These are phyloP conservation scores for Fusarium sp. DNA, from an alignment of 2,329 filamentous ascomycete genomes.

Conservation along the genomic window DNA sequence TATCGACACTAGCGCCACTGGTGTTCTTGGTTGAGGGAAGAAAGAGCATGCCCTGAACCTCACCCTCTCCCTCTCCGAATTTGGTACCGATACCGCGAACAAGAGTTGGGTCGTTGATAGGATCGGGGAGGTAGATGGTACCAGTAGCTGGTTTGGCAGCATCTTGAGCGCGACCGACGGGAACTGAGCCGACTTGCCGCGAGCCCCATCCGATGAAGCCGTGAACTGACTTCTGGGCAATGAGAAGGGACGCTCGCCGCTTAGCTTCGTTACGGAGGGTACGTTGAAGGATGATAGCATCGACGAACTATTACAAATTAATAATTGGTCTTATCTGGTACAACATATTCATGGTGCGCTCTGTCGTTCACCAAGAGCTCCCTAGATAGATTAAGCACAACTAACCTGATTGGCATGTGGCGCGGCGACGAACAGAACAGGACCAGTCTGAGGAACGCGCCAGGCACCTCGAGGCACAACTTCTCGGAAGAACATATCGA, in stretches of 20 bases:
- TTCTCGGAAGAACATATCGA: constrained; percentile 98
- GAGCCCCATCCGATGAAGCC: constrained; percentile 92
- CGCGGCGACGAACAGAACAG: constrained; percentile 94
- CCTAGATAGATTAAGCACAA: constrained; percentile 10
- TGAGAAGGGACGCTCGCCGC: constrained; percentile 90
- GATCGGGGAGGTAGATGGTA: constrained; percentile 88
- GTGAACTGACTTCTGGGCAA: constrained; percentile 94
- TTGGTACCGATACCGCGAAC: constrained; percentile 83
- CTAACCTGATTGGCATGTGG: constrained; percentile 94
- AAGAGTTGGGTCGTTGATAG: constrained; percentile 83
- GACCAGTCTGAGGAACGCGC: constrained; percentile 89
- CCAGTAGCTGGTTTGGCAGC: constrained; percentile 83
- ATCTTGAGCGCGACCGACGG: constrained; percentile 94
- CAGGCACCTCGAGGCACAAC: constrained; percentile 95
- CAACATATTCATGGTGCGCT: background rate
- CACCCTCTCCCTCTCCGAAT: constrained; percentile 78
- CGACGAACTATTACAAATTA: constrained; percentile 79
- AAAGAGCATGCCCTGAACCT: constrained; percentile 85
- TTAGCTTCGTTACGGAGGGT: constrained; percentile 87
- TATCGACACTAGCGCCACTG: constrained; percentile 83
- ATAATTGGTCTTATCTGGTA: background rate
- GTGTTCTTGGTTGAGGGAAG: constrained; percentile 84
- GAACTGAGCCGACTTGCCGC: constrained; percentile 85
- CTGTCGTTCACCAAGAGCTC: background rate
- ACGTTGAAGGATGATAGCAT: constrained; percentile 92